Conservation (phyloP, 306 rosid genomes). For the Gynostemma pentaphyllum region DNA sequence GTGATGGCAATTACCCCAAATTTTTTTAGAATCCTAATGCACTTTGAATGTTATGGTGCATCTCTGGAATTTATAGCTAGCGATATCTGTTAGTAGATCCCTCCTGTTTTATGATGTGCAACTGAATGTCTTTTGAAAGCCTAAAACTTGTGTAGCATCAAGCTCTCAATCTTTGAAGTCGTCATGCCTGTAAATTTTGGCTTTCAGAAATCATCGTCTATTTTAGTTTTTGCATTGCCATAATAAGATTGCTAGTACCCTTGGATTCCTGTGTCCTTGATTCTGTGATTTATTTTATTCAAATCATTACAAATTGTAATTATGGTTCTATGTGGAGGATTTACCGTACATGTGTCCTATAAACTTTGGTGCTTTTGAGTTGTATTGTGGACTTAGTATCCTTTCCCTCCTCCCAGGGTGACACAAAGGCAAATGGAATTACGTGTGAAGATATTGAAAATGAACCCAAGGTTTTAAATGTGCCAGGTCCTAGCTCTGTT, state of each 20-base stretch:
- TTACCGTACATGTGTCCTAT: neutral
- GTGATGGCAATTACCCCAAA: too few species aligned
- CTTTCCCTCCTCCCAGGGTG: constrained; percentile 50
- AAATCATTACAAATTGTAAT: neutral
- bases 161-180: too few species aligned
- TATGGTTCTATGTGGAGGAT: neutral
- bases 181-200: neutral
- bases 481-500: constrained; percentile 28
- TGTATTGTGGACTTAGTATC: too few species aligned
- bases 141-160: too few species aligned
- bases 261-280: neutral
- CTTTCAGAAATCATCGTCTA: neutral
- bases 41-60: too few species aligned
- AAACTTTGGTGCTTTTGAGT: constrained; percentile 7
- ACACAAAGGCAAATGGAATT: constrained; percentile 37
- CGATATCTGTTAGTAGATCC: too few species aligned
- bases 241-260: neutral
- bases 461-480: constrained; percentile 32
- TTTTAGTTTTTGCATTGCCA: neutral
- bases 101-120: too few species aligned
- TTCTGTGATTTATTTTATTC: neutral
- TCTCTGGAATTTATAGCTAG: too few species aligned
- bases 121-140: too few species aligned
- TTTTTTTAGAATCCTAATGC: too few species aligned
- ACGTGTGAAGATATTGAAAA: constrained; percentile 39